Conservation (phyloP, 768 basidiomycete genomes). For the Agrocybe chaxingu region DNA sequence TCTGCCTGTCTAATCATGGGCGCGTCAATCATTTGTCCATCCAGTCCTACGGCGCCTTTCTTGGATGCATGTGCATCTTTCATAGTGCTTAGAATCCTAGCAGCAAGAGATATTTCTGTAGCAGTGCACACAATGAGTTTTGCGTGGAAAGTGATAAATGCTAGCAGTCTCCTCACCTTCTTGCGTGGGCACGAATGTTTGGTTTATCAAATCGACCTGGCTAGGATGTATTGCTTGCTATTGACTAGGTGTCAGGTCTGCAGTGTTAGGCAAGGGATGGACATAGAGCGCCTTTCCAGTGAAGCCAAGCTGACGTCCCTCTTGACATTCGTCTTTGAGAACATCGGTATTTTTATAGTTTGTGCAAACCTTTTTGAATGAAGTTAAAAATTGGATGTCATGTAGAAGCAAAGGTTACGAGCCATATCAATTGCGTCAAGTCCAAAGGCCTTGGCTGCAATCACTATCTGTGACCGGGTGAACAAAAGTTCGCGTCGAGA, state of each 20-base stretch:
- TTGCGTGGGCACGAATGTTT: slow-evolving; percentile 71
- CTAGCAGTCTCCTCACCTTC: slow-evolving; percentile 43
- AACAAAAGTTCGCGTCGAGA: slow-evolving; percentile 78
- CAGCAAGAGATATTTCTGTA: slow-evolving; percentile 74
- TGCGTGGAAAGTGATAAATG: neutral
- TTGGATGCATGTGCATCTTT: slow-evolving; percentile 46
- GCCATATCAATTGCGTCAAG: slow-evolving; percentile 93
- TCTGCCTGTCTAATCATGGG: slow-evolving; percentile 84
- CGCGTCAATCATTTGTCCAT: slow-evolving; percentile 86
- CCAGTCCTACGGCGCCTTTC: slow-evolving; percentile 73
- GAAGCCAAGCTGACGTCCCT: slow-evolving; percentile 82
- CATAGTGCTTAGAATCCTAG: slow-evolving; percentile 69
- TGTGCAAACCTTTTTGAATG: slow-evolving; percentile 65
- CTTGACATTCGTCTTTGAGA: slow-evolving; percentile 70
- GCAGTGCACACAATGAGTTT: neutral
- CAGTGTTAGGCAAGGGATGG: neutral
- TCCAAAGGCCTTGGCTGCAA: slow-evolving; percentile 79
- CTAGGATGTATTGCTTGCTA: slow-evolving; percentile 94
- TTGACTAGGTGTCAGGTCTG: neutral
- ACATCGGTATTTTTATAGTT: slow-evolving; percentile 74
- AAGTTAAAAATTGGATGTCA: neutral
- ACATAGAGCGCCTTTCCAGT: slow-evolving; percentile 70
- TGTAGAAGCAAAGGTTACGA: slow-evolving; percentile 1
- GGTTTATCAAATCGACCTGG: slow-evolving; percentile 76
- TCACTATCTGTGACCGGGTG: slow-evolving; percentile 78